phyloP scores from a whole-genome alignment of 2,329 filamentous ascomycete species.

The Diatrype stigma region DNA sequence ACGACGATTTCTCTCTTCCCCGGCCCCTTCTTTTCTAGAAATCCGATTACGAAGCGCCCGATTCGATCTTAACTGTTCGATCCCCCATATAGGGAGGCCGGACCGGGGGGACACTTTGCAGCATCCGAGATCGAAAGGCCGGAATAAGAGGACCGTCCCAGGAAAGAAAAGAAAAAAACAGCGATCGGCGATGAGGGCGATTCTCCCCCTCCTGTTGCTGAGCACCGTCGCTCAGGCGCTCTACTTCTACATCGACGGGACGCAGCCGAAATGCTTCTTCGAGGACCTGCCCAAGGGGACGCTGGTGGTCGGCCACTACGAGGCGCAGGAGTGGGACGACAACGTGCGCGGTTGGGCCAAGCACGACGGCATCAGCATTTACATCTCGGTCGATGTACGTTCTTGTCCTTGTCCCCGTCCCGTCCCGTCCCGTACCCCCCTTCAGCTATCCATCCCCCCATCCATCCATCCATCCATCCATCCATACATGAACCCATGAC shows the following conservation, averaged over 20 bases:
- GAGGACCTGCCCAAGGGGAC: constrained; percentile 98
- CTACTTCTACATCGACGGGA: constrained; percentile 92
- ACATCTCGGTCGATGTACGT: constrained; percentile 81
- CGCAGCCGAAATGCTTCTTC: constrained; percentile 89
- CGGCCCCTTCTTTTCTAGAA: constrained; percentile 2
- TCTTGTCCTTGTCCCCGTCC: neutral
- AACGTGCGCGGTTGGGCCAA: constrained; percentile 62
- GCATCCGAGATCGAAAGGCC: too few species aligned
- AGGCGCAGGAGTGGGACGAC: constrained; percentile 78
- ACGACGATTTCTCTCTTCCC: too few species aligned
- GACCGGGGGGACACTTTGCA: too few species aligned
- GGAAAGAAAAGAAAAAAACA: constrained; percentile 4
- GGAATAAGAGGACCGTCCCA: neutral
- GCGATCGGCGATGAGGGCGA: constrained; percentile 46
- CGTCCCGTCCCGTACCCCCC: too few species aligned
- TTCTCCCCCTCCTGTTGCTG: constrained; percentile 65
- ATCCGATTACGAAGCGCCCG: neutral
- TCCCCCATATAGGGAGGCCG: too few species aligned
- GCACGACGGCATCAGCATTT: constrained; percentile 74
- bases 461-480: too few species aligned
- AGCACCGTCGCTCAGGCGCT: constrained; percentile 69
- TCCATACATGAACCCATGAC: too few species aligned
- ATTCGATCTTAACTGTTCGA: neutral
- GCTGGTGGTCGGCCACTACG: constrained; percentile 89
- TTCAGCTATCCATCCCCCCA: too few species aligned